These are phyloP conservation scores for Chlorella sp. DNA, from an alignment of 139 green algal species.

Conservation along the genomic window DNA sequence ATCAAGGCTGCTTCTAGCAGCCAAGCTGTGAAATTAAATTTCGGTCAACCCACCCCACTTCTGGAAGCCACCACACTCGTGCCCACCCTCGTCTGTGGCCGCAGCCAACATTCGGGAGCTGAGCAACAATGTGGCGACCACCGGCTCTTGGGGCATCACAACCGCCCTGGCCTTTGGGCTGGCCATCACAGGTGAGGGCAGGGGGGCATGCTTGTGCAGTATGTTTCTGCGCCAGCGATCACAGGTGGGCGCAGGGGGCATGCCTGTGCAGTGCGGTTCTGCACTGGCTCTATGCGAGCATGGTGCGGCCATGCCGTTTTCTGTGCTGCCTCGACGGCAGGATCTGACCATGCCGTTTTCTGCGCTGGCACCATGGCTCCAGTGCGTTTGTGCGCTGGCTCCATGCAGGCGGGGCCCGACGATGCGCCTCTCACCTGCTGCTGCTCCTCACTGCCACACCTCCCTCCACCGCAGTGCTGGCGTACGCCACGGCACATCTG, in stretches of 20 bases:
- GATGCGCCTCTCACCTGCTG: not conserved
- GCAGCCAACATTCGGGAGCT: not conserved
- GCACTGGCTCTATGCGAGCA: not conserved
- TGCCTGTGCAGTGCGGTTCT: no score
- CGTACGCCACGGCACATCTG: constrained; percentile 7
- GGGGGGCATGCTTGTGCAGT: not conserved
- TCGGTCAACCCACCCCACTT: no score
- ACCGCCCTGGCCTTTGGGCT: not conserved
- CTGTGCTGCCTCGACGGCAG: not conserved
- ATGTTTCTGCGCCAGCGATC: not conserved
- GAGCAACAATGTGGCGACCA: not conserved
- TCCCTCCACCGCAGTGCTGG: constrained; percentile 17
- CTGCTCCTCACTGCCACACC: not conserved
- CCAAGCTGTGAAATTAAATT: no score
- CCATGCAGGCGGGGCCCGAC: no score
- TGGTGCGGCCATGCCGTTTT: not conserved
- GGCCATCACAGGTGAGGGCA: not conserved
- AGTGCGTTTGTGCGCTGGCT: not conserved
- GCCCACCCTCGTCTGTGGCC: no score
- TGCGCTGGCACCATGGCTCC: not conserved
- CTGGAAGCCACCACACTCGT: no score
- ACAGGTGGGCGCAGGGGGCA: not conserved
- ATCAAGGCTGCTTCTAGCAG: no score
- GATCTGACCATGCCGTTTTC: not conserved
- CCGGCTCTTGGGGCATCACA: not conserved